phyloP scores from a whole-genome alignment of 2,329 filamentous ascomycete species.

The Tolypocladium tropicale region DNA sequence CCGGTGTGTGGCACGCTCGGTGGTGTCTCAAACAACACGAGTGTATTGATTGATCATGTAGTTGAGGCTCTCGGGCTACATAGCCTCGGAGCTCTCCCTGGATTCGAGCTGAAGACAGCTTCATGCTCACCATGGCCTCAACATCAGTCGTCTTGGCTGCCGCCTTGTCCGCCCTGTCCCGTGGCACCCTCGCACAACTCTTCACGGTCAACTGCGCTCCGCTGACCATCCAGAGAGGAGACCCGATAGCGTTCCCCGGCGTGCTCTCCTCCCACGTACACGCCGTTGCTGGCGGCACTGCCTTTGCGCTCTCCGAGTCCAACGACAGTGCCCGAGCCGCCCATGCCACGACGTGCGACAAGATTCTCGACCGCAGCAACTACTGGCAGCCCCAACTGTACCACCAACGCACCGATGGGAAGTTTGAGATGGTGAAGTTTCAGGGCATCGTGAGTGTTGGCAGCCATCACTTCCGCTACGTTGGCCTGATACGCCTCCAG shows the following conservation, averaged over 20 bases:
- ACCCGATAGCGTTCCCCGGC: constrained; percentile 50
- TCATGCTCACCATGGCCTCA: background rate
- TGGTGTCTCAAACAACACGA: too few species aligned
- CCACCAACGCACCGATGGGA: constrained; percentile 42
- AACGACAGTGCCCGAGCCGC: constrained; percentile 41
- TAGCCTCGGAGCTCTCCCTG: too few species aligned
- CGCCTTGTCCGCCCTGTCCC: background rate
- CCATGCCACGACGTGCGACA: constrained; percentile 55
- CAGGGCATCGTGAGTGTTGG: constrained; percentile 13
- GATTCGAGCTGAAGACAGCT: too few species aligned
- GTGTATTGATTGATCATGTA: too few species aligned
- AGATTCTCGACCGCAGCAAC: constrained; percentile 50
- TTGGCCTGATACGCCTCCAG: constrained; percentile 2
- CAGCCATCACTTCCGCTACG: background rate
- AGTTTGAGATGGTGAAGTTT: constrained; percentile 32
- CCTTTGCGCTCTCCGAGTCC: constrained; percentile 44
- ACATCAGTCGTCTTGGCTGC: background rate
- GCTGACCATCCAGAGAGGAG: constrained; percentile 33
- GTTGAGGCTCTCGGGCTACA: too few species aligned
- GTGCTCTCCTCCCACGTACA: constrained; percentile 45
- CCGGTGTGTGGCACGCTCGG: too few species aligned
- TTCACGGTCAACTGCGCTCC: constrained; percentile 17
- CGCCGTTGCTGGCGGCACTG: constrained; percentile 52
- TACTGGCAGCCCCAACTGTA: constrained; percentile 58
- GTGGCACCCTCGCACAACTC: constrained; percentile 7